Evolutionary conservation across 78 protist species (phyloP).

Genomic region (Dictyostelium brefeldianum): DNA sequence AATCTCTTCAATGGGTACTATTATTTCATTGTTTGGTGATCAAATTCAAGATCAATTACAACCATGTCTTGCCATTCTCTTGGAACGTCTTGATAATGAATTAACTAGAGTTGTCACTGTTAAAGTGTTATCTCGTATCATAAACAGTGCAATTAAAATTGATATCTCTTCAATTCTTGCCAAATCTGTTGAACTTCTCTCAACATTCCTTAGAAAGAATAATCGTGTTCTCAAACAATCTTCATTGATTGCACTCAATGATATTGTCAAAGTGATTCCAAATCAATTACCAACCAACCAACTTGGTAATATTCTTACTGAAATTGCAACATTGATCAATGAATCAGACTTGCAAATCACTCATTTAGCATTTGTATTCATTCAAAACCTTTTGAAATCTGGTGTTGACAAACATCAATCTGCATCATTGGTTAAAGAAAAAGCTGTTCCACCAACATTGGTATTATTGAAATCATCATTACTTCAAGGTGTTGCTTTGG

Average conservation of each 20-base stretch:
- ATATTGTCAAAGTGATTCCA: conserved; percentile 36
- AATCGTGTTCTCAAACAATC: conserved; percentile 79
- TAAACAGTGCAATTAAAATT: conserved; percentile 17
- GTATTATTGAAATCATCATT: conserved; percentile 81
- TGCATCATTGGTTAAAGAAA: conserved; percentile 27
- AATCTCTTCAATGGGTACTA: conserved; percentile 84
- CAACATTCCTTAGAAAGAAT: conserved; percentile 77
- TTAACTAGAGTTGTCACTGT: conserved; percentile 91
- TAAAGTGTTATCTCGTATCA: conserved; percentile 67
- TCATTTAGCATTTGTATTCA: conserved; percentile 81
- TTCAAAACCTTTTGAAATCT: conserved; percentile 29
- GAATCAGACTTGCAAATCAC: conserved; percentile 90
- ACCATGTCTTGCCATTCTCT: conserved; percentile 61
- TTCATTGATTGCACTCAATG: conserved; percentile 55
- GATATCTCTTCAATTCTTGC: conserved; percentile 46
- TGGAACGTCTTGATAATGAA: conserved; percentile 94
- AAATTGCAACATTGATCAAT: conserved; percentile 40
- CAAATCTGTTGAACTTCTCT: conserved; percentile 39
- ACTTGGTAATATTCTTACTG: conserved; percentile 41
- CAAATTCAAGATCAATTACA: conserved; percentile 8
- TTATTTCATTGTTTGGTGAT: conserved; percentile 88
- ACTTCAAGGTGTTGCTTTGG: conserved; percentile 93
- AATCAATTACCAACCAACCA: background rate
- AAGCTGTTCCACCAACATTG: conserved; percentile 75
- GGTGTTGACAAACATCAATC: background rate